Base-by-base conservation (phyloP, 2,329 filamentous ascomycete species). In the Polytolypa hystricis region DNA sequence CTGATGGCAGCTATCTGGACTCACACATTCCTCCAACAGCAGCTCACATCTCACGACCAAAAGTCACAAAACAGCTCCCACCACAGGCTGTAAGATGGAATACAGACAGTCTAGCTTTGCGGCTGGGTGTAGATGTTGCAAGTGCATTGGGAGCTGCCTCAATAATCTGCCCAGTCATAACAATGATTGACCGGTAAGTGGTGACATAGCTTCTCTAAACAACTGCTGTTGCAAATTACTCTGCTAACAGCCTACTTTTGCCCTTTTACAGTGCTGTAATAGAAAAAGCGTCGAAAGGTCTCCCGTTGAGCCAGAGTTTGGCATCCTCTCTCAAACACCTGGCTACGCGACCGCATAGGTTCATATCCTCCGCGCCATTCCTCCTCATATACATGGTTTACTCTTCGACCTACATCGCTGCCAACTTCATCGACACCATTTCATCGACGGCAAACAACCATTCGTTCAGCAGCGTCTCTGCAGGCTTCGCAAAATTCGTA, bases 401-500 rank as follows among this genome's bases (percentile, higher is more conserved):
- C 68, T 83, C 79, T 42, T 80, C 83, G 47, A 96, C 89, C 41
- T 95, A 95, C 65, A 65, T 91, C 9, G 85, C 84, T 1, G 87
- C 89, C 45, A 95, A 95, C 65, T 64, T 73, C 9, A 76, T 94
- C 55, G 89, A 96, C 64, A 95, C 89, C 0, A 58, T 75, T n/a
- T 53, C 77, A 30, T 80, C 84, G 4, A 85, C 81, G 2, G 47
- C 77, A 10, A 58, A 65, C 33, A 63, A 73, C 51, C 60, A 65
- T 11, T 65, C 77, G 21, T 73, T 81, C 5, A 64, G 49, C 7
- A 51, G 51, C 47, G 78, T 84, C 19, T 87, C 84, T 1, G 70
- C 81, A 6, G 86, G 86, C 38, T 72, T 78, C 0, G 61, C 74
- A 42, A 95, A 95, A 57, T 95, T 96, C 63, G 64, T 77, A 49